Base-by-base conservation (phyloP, 225 moss, liverwort and hornwort species). In the Takakia lepidozioides region DNA sequence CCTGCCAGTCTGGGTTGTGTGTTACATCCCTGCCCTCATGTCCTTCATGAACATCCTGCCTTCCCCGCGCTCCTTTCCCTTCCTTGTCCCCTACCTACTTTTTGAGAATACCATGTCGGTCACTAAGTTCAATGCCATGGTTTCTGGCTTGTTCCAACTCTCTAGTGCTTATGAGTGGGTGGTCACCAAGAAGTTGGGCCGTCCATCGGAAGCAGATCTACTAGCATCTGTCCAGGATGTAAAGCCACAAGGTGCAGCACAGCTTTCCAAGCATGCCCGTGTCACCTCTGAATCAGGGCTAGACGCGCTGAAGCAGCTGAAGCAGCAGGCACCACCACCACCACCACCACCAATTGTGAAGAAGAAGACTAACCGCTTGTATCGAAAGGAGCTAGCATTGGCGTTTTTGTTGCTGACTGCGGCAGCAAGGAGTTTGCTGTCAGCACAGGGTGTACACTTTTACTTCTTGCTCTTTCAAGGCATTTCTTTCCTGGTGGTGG, bases 101-200 rank as follows among this genome's bases (percentile, higher is more conserved):
- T 80, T 80, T 5, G 80, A 80, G 64, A 80, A 80, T 58, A 80
- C 80, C 2, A 80, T 80, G 80, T 80, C 80, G 0, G 80, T 80
- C 41, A 80, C 80, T 2, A 80, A 80, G 46, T 80, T 80, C 23
- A 73, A 80, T 29, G 80, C 80, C 21, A 80, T 80, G 80, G 75
- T 80, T 3, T 80, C 80, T 5, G 80, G 80, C n/a, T 25, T 80
- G 1, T 80, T 80, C 41, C 75, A 80, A 55, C 47, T 80, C 1
- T 71, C 74, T 52, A 75, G 75, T 8, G 73, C 80, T 10, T 25
- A 70, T 24, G 80, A 80, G 64, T 80, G 80, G 80, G 80, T 80
- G 42, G 80, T 80, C 2, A 80, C 80, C 2, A 80, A 80, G 61
- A 80, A 80, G 30, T 74, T 73, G 1, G 80, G 80, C 2, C 66